Evolutionary conservation across 2,329 filamentous ascomycete genomes (phyloP).

Genomic region (Ciborinia camelliae): DNA sequence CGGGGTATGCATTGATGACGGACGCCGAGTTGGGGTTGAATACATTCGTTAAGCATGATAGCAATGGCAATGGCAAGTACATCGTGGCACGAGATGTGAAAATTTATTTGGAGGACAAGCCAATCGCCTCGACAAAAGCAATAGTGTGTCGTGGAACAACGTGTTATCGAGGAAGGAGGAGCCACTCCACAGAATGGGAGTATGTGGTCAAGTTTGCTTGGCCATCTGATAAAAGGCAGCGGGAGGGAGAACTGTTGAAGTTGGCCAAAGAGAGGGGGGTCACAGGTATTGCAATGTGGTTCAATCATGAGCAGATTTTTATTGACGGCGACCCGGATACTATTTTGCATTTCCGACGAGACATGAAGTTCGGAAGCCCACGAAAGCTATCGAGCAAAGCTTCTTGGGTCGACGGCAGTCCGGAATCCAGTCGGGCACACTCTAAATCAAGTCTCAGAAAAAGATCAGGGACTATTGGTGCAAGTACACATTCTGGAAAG

Average conservation of each 20-base stretch:
- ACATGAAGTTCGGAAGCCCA: conserved; percentile 30
- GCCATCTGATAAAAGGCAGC: conserved; percentile 33
- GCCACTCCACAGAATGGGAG: conserved; percentile 26
- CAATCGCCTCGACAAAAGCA: conserved; percentile 25
- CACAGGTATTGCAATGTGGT: conserved; percentile 32
- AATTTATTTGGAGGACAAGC: conserved; percentile 28
- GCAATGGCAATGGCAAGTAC: conserved; percentile 24
- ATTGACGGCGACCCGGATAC: conserved; percentile 27
- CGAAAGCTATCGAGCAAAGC: conserved; percentile 27
- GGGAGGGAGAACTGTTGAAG: conserved; percentile 34
- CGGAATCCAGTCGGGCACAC: conserved; percentile 24
- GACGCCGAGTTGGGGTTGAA: conserved; percentile 37
- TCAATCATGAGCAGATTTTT: conserved; percentile 33
- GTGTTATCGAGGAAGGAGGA: conserved; percentile 26
- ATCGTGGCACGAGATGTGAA: conserved; percentile 23
- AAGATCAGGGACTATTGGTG: conserved; percentile 19
- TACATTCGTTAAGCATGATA: conserved; percentile 30
- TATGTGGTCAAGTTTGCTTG: conserved; percentile 38
- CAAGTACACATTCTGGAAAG: conserved; percentile 12
- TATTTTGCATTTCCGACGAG: conserved; percentile 31
- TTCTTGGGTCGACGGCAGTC: conserved; percentile 26
- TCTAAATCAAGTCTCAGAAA: conserved; percentile 25
- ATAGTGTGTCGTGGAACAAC: conserved; percentile 28
- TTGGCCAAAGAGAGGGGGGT: conserved; percentile 32
- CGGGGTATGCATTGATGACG: conserved; percentile 36